Conservation (phyloP, 2,329 filamentous ascomycete species). For the Dissoconium aciculare region DNA sequence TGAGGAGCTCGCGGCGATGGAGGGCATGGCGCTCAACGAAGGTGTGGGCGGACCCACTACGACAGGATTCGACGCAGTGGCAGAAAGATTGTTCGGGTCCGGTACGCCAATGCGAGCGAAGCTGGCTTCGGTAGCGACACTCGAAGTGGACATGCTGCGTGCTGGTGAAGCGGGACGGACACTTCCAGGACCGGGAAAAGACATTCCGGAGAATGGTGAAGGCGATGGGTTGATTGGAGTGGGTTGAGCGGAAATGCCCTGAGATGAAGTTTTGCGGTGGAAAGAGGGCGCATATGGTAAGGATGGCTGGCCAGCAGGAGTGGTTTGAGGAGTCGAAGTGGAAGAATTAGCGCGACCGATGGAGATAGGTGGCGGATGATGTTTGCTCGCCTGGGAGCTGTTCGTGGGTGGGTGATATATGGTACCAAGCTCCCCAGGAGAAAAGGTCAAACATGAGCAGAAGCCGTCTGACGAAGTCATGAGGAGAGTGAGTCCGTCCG, state of each 20-base stretch:
- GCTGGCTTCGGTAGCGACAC: slow-evolving; percentile 50
- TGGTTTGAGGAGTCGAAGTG: slow-evolving; percentile 29
- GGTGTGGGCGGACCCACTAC: slow-evolving; percentile 16
- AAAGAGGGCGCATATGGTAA: too few species aligned
- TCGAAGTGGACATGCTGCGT: slow-evolving; percentile 73
- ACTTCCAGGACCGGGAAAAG: slow-evolving; percentile 7
- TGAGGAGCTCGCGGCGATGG: slow-evolving; percentile 24
- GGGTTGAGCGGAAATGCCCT: slow-evolving; percentile 2
- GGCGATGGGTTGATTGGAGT: slow-evolving; percentile 7
- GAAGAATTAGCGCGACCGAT: slow-evolving; percentile 24
- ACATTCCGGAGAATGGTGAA: slow-evolving; percentile 40
- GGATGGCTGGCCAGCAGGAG: slow-evolving; percentile 17
- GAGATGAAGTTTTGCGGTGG: slow-evolving; percentile 46
- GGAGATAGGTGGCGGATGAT: slow-evolving; percentile 27
- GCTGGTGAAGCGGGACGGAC: slow-evolving; percentile 60
- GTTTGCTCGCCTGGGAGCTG: slow-evolving; percentile 25
- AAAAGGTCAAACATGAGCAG: slow-evolving; percentile 80
- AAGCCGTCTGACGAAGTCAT: slow-evolving; percentile 98
- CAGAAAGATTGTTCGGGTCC: slow-evolving; percentile 17
- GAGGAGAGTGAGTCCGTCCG: slow-evolving; percentile 61
- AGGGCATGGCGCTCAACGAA: slow-evolving; percentile 21
- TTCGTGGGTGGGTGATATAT: slow-evolving; percentile 53
- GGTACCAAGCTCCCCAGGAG: slow-evolving; percentile 69
- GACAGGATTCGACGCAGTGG: not conserved
- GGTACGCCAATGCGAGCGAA: slow-evolving; percentile 22